A percentile compares a stretch with the other conserved stretches of the same genome.
Conservation (phyloP, 2,329 filamentous ascomycete species). For the Anthostomella pinea region DNA sequence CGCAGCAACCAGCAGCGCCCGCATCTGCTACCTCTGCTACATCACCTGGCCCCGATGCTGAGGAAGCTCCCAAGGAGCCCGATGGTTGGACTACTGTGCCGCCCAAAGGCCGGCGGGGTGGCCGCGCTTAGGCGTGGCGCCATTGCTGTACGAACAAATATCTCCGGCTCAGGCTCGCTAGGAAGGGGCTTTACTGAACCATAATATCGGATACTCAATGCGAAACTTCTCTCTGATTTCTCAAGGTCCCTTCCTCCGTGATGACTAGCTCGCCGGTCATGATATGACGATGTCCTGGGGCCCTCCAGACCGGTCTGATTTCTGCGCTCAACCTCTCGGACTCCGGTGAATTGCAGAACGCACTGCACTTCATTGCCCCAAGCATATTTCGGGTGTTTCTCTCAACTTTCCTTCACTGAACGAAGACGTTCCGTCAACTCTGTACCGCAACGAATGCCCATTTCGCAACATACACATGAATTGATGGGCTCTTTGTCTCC, state of each 20-base stretch:
- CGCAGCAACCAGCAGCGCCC: conserved; percentile 35
- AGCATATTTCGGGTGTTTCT: too few species aligned
- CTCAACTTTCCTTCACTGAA: too few species aligned
- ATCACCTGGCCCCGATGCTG: conserved; percentile 24
- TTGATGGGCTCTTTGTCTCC: too few species aligned
- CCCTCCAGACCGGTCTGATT: too few species aligned
- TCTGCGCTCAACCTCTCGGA: too few species aligned
- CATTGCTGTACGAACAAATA: conserved; percentile 25
- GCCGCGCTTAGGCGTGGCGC: conserved; percentile 6
- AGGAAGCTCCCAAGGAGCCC: conserved; percentile 46
- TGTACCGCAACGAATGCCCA: too few species aligned
- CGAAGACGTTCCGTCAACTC: too few species aligned
- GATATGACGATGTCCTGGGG: too few species aligned
- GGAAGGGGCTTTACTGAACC: conserved; percentile 19
- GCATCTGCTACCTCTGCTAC: conserved; percentile 25
- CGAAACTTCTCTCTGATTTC: conserved; percentile 20
- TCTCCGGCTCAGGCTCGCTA: conserved; percentile 21
- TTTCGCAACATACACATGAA: too few species aligned
- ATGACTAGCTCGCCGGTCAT: too few species aligned
- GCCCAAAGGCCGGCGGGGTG: conserved; percentile 37
- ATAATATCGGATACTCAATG: conserved; percentile 23
- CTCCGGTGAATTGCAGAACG: too few species aligned
- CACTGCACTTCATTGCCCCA: too few species aligned
- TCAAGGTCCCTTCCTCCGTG: conserved; percentile 15
- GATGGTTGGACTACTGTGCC: conserved; percentile 65